These are phyloP conservation scores for Alternaria panax DNA, from an alignment of 2,329 filamentous ascomycete genomes.

Conservation along the genomic window DNA sequence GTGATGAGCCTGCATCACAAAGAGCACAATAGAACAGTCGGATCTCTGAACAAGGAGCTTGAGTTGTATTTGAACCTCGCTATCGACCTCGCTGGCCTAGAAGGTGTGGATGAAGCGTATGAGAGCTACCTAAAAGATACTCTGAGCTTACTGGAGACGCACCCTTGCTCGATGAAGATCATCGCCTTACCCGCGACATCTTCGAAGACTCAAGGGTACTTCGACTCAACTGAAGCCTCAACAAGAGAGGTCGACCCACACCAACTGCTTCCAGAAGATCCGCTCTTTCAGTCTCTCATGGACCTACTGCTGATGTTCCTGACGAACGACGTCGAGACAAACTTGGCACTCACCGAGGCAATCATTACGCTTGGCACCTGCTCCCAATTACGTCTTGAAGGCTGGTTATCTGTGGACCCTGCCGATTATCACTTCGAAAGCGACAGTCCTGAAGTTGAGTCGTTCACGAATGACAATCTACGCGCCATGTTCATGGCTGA, in stretches of 20 bases:
- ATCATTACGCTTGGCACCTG: conserved; percentile 84
- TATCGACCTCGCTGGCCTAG: conserved; percentile 70
- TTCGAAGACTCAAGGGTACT: conserved; percentile 59
- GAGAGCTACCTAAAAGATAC: conserved; percentile 75
- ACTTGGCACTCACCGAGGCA: conserved; percentile 84
- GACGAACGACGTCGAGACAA: conserved; percentile 88
- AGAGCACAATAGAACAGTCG: conserved; percentile 69
- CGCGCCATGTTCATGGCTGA: conserved; percentile 47
- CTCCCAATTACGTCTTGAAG: conserved; percentile 82
- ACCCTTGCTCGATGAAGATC: conserved; percentile 75
- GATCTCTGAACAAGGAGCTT: conserved; percentile 77
- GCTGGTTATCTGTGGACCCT: conserved; percentile 85
- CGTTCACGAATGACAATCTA: conserved; percentile 40
- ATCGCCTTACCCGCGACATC: conserved; percentile 69
- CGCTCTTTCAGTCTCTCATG: conserved; percentile 61
- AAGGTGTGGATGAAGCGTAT: conserved; percentile 76
- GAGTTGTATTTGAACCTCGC: conserved; percentile 75
- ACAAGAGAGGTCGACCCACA: conserved; percentile 69
- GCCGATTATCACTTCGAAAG: conserved; percentile 50
- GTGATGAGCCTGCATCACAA: conserved; percentile 66
- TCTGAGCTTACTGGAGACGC: conserved; percentile 71
- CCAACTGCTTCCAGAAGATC: conserved; percentile 67
- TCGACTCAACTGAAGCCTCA: conserved; percentile 57
- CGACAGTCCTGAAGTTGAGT: conserved; percentile 28
- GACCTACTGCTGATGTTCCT: conserved; percentile 79